These are phyloP conservation scores for Globisporangium spiculum DNA, from an alignment of 352 stramenopile species.

Conservation along the genomic window DNA sequence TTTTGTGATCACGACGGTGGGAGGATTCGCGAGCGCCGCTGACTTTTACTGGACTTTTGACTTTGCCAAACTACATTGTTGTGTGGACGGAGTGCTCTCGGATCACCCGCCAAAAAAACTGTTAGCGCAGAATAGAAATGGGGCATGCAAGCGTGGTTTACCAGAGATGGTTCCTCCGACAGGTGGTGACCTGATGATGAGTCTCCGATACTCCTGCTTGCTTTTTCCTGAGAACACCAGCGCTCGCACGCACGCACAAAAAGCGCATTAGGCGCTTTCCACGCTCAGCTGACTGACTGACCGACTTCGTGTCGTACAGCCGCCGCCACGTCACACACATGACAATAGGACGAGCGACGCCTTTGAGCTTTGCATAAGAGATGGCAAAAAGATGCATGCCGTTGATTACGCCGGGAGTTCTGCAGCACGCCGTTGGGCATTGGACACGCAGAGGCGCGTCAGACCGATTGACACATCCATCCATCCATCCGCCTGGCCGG, in stretches of 20 bases:
- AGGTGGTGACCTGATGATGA: background rate
- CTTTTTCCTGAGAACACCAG: background rate
- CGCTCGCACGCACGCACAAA: background rate
- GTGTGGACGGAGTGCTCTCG: background rate
- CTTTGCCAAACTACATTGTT: background rate
- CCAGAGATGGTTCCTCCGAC: background rate
- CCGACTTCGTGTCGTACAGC: background rate
- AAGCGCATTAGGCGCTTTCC: background rate
- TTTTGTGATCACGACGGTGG: background rate
- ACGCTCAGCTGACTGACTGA: background rate
- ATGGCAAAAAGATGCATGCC: background rate
- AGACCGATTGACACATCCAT: background rate
- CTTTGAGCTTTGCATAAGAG: background rate
- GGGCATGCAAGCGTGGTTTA: background rate
- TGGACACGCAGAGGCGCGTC: background rate
- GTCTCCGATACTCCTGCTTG: background rate
- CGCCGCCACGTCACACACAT: background rate
- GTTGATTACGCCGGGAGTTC: background rate
- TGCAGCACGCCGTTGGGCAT: background rate
- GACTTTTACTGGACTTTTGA: slow-evolving; percentile 2
- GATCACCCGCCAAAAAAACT: background rate
- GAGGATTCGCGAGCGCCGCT: background rate
- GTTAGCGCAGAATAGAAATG: background rate
- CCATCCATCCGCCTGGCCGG: background rate
- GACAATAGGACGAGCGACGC: background rate